These are phyloP conservation scores for Vitis hybrid DNA, from an alignment of 177 flowering plant genomes.

Conservation along the genomic window DNA sequence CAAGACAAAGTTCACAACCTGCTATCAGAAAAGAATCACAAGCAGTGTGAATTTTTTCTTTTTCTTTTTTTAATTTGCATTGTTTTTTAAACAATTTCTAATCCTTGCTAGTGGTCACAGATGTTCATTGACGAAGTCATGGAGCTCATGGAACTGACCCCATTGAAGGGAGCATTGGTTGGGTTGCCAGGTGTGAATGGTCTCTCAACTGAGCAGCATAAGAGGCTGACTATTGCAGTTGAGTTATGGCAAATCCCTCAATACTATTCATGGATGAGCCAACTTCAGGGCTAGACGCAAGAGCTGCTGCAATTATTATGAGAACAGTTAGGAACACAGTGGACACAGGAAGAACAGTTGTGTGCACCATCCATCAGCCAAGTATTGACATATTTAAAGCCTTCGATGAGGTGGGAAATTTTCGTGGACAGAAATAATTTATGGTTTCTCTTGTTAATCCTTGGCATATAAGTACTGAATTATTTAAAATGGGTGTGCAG, in stretches of 20 bases:
- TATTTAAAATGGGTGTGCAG: conserved; percentile 32
- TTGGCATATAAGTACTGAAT: neutral
- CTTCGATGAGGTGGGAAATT: conserved; percentile 66
- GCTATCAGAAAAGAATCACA: no score
- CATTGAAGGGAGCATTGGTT: conserved; percentile 44
- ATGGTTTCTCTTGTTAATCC: neutral
- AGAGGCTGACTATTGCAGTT: conserved; percentile 83
- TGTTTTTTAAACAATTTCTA: no score
- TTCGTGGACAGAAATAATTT: neutral
- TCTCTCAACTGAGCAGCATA: conserved; percentile 84
- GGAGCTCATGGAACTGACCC: conserved; percentile 52
- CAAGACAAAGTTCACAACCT: neutral
- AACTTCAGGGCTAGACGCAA: conserved; percentile 87
- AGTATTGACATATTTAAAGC: conserved; percentile 87
- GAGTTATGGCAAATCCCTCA: conserved; percentile 89
- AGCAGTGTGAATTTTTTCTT: no score
- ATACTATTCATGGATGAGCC: conserved; percentile 94
- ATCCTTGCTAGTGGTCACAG: conserved; percentile 25
- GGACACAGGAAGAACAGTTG: conserved; percentile 90
- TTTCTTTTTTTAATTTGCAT: no score
- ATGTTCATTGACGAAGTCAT: conserved; percentile 63
- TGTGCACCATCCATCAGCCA: conserved; percentile 92
- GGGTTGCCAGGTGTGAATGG: conserved; percentile 82
- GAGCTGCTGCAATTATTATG: conserved; percentile 92
- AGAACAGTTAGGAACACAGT: no score